These are phyloP conservation scores for Lepidium didymum DNA, from an alignment of 345 rosid species.

Conservation along the genomic window DNA sequence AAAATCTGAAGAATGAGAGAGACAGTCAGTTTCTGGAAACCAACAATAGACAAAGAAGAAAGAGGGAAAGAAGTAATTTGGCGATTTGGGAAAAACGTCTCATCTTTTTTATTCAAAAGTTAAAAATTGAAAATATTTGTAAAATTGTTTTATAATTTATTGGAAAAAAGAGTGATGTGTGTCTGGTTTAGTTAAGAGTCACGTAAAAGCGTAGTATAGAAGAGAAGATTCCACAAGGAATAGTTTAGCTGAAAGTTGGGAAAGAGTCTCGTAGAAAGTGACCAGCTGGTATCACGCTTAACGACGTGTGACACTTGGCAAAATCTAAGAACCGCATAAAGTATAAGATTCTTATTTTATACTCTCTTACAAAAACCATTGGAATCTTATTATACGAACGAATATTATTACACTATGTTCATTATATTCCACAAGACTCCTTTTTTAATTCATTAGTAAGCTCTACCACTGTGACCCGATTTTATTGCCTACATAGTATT, in stretches of 20 bases:
- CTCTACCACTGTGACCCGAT: not conserved
- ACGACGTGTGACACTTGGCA: not conserved
- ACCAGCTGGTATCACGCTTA: not conserved
- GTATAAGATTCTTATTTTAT: not conserved
- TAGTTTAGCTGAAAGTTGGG: not conserved
- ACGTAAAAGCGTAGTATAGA: not conserved
- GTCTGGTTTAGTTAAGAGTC: not conserved
- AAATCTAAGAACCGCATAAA: not conserved
- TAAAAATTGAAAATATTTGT: no score
- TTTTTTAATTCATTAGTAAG: not conserved
- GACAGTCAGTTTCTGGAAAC: not conserved
- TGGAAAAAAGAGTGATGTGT: no score
- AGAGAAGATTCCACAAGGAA: not conserved
- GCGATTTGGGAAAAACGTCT: not conserved
- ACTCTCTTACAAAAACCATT: not conserved
- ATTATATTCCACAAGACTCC: not conserved
- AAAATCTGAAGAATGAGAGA: not conserved
- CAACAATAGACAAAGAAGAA: not conserved
- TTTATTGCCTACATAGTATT: not conserved
- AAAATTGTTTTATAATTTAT: no score
- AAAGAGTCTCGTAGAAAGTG: not conserved
- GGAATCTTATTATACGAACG: not conserved
- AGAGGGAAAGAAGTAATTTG: not conserved
- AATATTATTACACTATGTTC: slow-evolving; percentile 2
- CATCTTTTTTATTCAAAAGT: not conserved